Base-by-base conservation (phyloP, 1,284 basidiomycete species). In the Boletus chippewaensis region DNA sequence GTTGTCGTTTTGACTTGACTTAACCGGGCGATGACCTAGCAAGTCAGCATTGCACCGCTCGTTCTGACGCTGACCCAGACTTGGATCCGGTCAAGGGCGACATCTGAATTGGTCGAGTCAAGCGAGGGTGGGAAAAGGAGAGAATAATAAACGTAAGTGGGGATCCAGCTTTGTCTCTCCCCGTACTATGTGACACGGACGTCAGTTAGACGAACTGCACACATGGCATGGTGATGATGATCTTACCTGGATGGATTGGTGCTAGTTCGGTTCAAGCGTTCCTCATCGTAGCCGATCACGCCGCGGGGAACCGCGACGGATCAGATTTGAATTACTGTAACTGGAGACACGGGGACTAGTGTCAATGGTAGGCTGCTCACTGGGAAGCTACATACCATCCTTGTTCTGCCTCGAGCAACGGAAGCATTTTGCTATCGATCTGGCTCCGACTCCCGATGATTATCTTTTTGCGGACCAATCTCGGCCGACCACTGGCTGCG, bases 401-500 rank as follows among this genome's bases (percentile, higher is more conserved):
- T 51, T 53, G 48, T 24, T 54, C 20, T 36, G 15, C 36, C 13
- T 29, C 49, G 29, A 35, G 45, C 32, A 50, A 45, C 45, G 41
- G 57, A 44, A 16, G 38, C 15, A 26, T 34, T 20, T 16, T 6
- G 12, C 31, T 22, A 16, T 28, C 24, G 29, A 42, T 38, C 13
- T 35, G 41, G 49, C 51, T 54, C 41, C 28, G 46, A 40, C 24
- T 38, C 41, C 32, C 32, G 53, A 54, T 35, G 16, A 16, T 18
- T 49, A 43, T 31, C 39, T 45, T 45, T 61, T 57, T 48, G 57
- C 50, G 44, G 49, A 44, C 49, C 24, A 26, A 44, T 49, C 22
- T 49, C 42, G 49, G 48, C 34, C 51, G 39, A 10, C 45, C 40
- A 15, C 36, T 50, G 31, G 40, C 32, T 29, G 29, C 5, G 11